Evolutionary conservation across 2,329 filamentous ascomycete species (phyloP).

Genomic region (Chaetomiaceae sp.): DNA sequence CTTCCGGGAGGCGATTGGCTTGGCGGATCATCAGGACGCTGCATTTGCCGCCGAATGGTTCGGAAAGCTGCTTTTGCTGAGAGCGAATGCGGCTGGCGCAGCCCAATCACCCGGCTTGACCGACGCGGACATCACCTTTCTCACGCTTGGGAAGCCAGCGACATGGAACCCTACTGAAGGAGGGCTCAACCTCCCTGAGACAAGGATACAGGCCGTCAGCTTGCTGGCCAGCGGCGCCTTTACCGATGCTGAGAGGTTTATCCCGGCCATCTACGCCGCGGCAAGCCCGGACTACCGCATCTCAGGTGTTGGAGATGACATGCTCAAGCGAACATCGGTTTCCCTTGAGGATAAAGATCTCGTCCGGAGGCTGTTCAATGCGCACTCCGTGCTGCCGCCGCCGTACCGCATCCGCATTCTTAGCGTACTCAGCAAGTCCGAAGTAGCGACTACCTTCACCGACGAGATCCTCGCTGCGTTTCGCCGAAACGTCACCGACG

Average conservation of each 20-base stretch:
- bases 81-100: constrained; percentile 24
- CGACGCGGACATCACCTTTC: constrained; percentile 60
- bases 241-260: constrained; percentile 71
- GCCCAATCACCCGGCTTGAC: constrained; percentile 50
- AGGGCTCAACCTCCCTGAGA: constrained; percentile 61
- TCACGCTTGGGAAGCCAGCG: constrained; percentile 61
- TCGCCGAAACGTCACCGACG: constrained; percentile 42
- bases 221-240: constrained; percentile 84
- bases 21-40: constrained; percentile 63
- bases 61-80: constrained; percentile 63
- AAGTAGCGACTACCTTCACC: constrained; percentile 62
- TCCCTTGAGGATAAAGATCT: constrained; percentile 64
- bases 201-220: constrained; percentile 61
- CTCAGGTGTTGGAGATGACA: constrained; percentile 78
- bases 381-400: constrained; percentile 68
- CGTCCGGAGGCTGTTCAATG: constrained; percentile 60
- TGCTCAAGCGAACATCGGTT: constrained; percentile 72
- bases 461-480: constrained; percentile 64
- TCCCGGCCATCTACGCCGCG: constrained; percentile 77
- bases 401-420: constrained; percentile 74
- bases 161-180: constrained; percentile 59
- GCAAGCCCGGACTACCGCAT: constrained; percentile 77
- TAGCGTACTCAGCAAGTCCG: constrained; percentile 68
- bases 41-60: constrained; percentile 69
- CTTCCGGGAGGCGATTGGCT: constrained; percentile 59